Conservation (phyloP, 23 red algal species). For the Gracilaria gracilis region DNA sequence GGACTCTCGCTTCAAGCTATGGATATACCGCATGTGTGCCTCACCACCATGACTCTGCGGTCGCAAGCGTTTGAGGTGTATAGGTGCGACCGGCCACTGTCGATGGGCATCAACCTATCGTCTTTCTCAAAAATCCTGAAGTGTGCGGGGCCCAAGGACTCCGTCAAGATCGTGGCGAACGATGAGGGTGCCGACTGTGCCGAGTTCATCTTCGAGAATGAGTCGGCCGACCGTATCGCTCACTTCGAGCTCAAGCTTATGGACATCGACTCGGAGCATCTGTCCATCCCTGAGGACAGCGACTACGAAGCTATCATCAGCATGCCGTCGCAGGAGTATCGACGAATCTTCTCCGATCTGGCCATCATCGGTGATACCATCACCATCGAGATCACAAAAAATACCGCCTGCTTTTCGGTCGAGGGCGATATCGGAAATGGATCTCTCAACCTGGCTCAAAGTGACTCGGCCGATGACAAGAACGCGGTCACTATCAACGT, state of each 20-base stretch:
- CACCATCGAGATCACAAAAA: slow-evolving; percentile 88
- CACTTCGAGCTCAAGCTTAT: slow-evolving; percentile 97
- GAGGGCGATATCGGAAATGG: slow-evolving; percentile 89
- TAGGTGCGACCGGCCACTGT: slow-evolving; percentile 77
- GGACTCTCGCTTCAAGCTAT: slow-evolving; percentile 89
- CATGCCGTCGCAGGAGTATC: slow-evolving; percentile 87
- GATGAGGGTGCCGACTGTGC: slow-evolving; percentile 83
- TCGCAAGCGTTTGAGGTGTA: slow-evolving; percentile 91
- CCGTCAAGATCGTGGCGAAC: slow-evolving; percentile 86
- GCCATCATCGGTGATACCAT: slow-evolving; percentile 89
- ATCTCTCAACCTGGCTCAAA: slow-evolving; percentile 75
- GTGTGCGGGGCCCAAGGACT: slow-evolving; percentile 91
- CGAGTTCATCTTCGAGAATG: slow-evolving; percentile 92
- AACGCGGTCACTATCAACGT: slow-evolving; percentile 86
- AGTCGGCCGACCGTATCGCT: slow-evolving; percentile 81
- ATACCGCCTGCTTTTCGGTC: slow-evolving; percentile 83
- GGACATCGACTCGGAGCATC: slow-evolving; percentile 95
- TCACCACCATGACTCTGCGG: slow-evolving; percentile 89
- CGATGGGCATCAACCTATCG: slow-evolving; percentile 91
- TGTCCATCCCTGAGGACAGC: slow-evolving; percentile 87
- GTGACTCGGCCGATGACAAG: slow-evolving; percentile 84
- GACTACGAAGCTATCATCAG: slow-evolving; percentile 85
- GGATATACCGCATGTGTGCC: slow-evolving; percentile 89
- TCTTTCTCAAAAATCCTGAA: slow-evolving; percentile 90
- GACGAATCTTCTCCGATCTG: slow-evolving; percentile 89